A percentile compares a stretch with the other conserved stretches of the same genome.
Evolutionary conservation across 805 yeast genomes (phyloP).

Genomic region (Ogataea nakhonphanomensis): DNA sequence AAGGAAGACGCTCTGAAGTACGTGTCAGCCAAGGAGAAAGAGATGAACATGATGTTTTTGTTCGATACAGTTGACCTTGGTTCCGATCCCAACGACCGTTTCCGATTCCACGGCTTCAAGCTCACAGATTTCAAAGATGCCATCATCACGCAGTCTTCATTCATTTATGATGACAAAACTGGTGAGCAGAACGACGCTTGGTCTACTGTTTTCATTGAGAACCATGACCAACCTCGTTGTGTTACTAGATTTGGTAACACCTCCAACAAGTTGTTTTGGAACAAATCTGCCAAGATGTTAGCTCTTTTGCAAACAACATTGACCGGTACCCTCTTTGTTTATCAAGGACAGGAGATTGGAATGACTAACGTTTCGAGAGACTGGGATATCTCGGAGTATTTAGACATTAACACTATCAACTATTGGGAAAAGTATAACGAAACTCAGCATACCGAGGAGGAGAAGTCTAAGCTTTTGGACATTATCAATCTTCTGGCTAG

Average conservation of each 20-base stretch:
- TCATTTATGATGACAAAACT: slow-evolving; percentile 41
- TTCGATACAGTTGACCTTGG: slow-evolving; percentile 38
- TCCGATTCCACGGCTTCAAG: slow-evolving; percentile 32
- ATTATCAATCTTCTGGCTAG: neutral
- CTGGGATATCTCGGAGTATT: slow-evolving; percentile 49
- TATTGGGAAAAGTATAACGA: slow-evolving; percentile 1
- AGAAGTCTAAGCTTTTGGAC: neutral
- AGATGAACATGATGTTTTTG: slow-evolving; percentile 41
- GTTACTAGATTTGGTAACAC: slow-evolving; percentile 50
- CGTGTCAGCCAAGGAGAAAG: slow-evolving; percentile 36
- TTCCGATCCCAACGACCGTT: slow-evolving; percentile 34
- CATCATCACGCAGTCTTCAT: slow-evolving; percentile 27
- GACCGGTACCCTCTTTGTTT: slow-evolving; percentile 53
- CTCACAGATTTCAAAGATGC: slow-evolving; percentile 42
- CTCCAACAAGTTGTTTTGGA: slow-evolving; percentile 31
- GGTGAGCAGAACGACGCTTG: slow-evolving; percentile 41
- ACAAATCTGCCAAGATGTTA: slow-evolving; percentile 45
- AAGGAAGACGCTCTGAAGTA: slow-evolving; percentile 42
- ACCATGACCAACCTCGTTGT: slow-evolving; percentile 57
- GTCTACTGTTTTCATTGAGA: slow-evolving; percentile 53
- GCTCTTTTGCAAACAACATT: slow-evolving; percentile 43
- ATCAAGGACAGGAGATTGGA: slow-evolving; percentile 63
- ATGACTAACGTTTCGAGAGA: slow-evolving; percentile 43
- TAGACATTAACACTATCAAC: slow-evolving; percentile 39
- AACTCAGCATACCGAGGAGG: neutral